phyloP scores from a whole-genome alignment of 768 basidiomycete genomes.

The Auricularia heimuer region DNA sequence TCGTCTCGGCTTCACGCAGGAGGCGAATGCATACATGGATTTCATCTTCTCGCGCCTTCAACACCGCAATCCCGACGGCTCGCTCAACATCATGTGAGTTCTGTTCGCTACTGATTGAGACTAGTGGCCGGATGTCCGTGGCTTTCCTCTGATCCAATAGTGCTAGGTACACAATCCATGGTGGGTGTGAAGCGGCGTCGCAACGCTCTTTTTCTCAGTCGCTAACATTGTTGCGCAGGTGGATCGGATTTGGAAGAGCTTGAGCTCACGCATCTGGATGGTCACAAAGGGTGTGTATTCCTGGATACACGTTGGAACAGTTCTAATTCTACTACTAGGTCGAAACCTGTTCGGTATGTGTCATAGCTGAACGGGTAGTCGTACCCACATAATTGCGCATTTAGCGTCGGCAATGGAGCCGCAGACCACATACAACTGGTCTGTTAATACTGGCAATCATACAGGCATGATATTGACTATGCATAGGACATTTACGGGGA shows the following conservation, averaged over 20 bases:
- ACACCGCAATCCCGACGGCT: slow-evolving; percentile 81
- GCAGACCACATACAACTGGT: slow-evolving; percentile 89
- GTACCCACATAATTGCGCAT: neutral
- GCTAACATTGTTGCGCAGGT: too few relatives aligned
- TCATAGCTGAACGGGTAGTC: slow-evolving; percentile 1
- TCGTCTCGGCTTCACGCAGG: slow-evolving; percentile 86
- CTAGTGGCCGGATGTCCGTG: neutral
- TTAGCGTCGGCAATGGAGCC: slow-evolving; percentile 87
- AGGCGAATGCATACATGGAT: slow-evolving; percentile 82
- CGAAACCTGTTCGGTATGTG: slow-evolving; percentile 60
- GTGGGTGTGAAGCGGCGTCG: slow-evolving; percentile 17
- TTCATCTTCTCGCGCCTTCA: slow-evolving; percentile 80
- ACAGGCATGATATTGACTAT: too few relatives aligned
- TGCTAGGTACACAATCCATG: slow-evolving; percentile 76
- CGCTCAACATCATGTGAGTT: slow-evolving; percentile 80
- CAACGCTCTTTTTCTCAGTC: too few relatives aligned
- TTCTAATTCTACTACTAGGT: slow-evolving; percentile 16
- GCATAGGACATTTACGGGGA: slow-evolving; percentile 92
- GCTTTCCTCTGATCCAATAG: neutral
- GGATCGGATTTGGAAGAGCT: slow-evolving; percentile 75
- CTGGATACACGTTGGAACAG: neutral
- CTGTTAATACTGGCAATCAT: slow-evolving; percentile 8
- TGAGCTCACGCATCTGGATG: slow-evolving; percentile 80
- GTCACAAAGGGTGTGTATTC: slow-evolving; percentile 49
- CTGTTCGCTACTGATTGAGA: neutral